phyloP scores from a whole-genome alignment of 148 eudicot species.

The Rhododendron vialii region DNA sequence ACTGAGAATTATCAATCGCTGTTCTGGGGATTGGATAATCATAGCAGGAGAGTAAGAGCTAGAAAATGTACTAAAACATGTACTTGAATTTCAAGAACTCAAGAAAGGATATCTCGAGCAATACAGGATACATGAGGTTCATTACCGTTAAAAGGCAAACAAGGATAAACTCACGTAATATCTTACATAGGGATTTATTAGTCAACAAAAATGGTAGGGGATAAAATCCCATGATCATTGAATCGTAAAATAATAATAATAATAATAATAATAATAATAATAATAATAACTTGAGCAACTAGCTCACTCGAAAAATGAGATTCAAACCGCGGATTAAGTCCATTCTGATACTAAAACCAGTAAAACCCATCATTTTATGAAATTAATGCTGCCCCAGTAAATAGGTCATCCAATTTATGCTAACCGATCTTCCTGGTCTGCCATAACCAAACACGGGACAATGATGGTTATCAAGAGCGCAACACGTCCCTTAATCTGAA shows the following conservation, averaged over 20 bases:
- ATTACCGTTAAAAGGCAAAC: background rate
- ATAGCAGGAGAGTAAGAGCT: background rate
- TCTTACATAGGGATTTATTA: background rate
- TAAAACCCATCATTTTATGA: background rate
- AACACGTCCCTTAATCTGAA: background rate
- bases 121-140: background rate
- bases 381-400: background rate
- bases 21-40: background rate
- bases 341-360: background rate
- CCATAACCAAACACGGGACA: background rate
- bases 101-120: background rate
- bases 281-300: background rate
- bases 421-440: background rate
- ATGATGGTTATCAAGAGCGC: background rate
- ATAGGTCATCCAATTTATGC: background rate
- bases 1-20: background rate
- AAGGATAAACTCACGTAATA: background rate
- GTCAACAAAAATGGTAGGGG: background rate
- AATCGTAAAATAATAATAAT: too few species aligned
- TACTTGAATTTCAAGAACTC: background rate
- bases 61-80: background rate
- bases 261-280: background rate
- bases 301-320: background rate
- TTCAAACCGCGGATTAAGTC: background rate
- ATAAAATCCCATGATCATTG: too few species aligned